Evolutionary conservation across 805 yeast genomes (phyloP).

Genomic region (Priceomyces fermenticarens): DNA sequence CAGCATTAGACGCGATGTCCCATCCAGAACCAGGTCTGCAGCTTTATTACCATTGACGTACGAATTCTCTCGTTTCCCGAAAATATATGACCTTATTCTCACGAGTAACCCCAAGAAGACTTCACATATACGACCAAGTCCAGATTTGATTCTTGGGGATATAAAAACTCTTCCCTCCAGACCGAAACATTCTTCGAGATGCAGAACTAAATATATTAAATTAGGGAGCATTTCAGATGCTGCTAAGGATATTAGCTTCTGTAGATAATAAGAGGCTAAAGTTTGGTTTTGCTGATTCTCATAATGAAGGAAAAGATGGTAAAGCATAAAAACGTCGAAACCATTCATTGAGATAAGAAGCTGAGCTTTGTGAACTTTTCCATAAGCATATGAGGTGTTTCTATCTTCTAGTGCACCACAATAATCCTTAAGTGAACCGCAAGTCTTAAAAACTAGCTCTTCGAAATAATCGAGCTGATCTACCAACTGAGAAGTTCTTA

Average conservation of each 20-base stretch:
- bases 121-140: slow-evolving; percentile 34
- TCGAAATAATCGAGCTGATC: slow-evolving; percentile 31
- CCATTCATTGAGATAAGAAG: slow-evolving; percentile 18
- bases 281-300: slow-evolving; percentile 23
- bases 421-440: slow-evolving; percentile 16
- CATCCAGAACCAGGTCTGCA: background rate
- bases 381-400: slow-evolving; percentile 1
- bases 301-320: slow-evolving; percentile 37
- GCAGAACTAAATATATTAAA: slow-evolving; percentile 20
- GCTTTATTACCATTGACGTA: background rate
- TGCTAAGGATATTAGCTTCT: slow-evolving; percentile 19
- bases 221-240: slow-evolving; percentile 22
- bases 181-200: slow-evolving; percentile 14
- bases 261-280: slow-evolving; percentile 30
- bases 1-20: background rate
- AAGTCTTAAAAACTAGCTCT: slow-evolving; percentile 16
- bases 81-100: slow-evolving; percentile 5
- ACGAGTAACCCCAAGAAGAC: slow-evolving; percentile 7
- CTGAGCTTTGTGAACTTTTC: slow-evolving; percentile 9
- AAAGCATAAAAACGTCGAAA: slow-evolving; percentile 21
- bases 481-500: slow-evolving; percentile 31
- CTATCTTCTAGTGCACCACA: slow-evolving; percentile 4
- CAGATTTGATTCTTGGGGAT: slow-evolving; percentile 26
- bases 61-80: background rate
- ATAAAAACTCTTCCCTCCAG: slow-evolving; percentile 27